phyloP scores from a whole-genome alignment of 345 rosid species.

The Iberis pinnata region DNA sequence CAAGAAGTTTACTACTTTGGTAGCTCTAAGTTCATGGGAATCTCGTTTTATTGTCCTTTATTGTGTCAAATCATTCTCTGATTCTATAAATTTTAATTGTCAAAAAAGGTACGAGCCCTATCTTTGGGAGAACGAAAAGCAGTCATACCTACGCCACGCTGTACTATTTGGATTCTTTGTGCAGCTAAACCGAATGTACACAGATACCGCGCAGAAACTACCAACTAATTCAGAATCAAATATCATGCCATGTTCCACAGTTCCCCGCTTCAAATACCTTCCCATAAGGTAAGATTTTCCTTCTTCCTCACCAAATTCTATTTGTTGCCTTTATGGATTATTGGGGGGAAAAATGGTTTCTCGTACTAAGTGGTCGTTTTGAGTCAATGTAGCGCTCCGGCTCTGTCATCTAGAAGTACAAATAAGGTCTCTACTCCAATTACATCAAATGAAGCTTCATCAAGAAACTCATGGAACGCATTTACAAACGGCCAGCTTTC shows the following conservation, averaged over 20 bases:
- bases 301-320: conserved; percentile 7
- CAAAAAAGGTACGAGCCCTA: conserved; percentile 76
- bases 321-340: conserved; percentile 8
- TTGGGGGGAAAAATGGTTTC: conserved; percentile 9
- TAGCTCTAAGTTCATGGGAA: conserved; percentile 3
- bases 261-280: conserved; percentile 94
- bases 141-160: conserved; percentile 82
- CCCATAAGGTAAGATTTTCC: conserved; percentile 67
- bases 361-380: not conserved
- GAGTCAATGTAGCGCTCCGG: conserved; percentile 57
- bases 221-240: conserved; percentile 88
- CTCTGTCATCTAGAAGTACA: conserved; percentile 70
- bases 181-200: conserved; percentile 87
- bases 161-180: conserved; percentile 98
- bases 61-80: conserved; percentile 12
- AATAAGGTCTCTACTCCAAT: conserved; percentile 45
- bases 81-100: conserved; percentile 15
- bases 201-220: conserved; percentile 77
- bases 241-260: conserved; percentile 85
- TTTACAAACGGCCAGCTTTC: conserved; percentile 67
- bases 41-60: not conserved
- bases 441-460: conserved; percentile 44
- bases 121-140: conserved; percentile 91
- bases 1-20: not conserved
- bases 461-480: conserved; percentile 59